phyloP scores from a whole-genome alignment of 805 yeast species.

The Starmerella apis region DNA sequence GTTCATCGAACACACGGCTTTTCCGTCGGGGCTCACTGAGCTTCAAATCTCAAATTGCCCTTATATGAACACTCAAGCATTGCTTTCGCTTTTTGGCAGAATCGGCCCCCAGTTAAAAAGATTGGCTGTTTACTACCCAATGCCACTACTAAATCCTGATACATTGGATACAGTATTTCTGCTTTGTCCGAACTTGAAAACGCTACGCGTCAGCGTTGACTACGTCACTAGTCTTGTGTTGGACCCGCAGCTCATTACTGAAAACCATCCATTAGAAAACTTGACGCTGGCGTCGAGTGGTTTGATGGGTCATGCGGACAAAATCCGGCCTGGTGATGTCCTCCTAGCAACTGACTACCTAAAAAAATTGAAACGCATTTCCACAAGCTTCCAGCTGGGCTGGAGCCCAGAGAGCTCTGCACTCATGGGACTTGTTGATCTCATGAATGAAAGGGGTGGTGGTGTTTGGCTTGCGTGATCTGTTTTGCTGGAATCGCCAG shows the following conservation, averaged over 20 bases:
- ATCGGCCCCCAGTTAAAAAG: conserved; percentile 57
- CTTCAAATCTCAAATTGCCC: conserved; percentile 87
- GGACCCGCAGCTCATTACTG: conserved; percentile 32
- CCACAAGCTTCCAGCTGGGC: conserved; percentile 67
- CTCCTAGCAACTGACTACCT: conserved; percentile 77
- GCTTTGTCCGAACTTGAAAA: conserved; percentile 62
- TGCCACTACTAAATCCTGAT: conserved; percentile 64
- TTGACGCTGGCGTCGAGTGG: conserved; percentile 77
- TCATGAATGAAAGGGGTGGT: conserved; percentile 65
- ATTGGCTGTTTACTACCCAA: conserved; percentile 69
- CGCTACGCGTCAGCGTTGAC: conserved; percentile 66
- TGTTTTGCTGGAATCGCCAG: not conserved
- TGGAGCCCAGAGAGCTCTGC: conserved; percentile 57
- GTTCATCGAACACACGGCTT: conserved; percentile 55
- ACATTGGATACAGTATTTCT: conserved; percentile 64
- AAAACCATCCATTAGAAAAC: conserved; percentile 43
- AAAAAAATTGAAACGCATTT: conserved; percentile 52
- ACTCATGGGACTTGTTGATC: conserved; percentile 52
- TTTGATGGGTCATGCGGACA: conserved; percentile 64
- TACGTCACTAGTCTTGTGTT: conserved; percentile 46
- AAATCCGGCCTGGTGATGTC: conserved; percentile 78
- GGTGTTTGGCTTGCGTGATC: conserved; percentile 33
- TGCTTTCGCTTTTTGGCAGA: conserved; percentile 49
- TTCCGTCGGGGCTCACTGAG: conserved; percentile 61
- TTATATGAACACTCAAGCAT: conserved; percentile 50